These are phyloP conservation scores for Akanthomyces muscarius DNA, from an alignment of 2,329 filamentous ascomycete species.

Conservation along the genomic window DNA sequence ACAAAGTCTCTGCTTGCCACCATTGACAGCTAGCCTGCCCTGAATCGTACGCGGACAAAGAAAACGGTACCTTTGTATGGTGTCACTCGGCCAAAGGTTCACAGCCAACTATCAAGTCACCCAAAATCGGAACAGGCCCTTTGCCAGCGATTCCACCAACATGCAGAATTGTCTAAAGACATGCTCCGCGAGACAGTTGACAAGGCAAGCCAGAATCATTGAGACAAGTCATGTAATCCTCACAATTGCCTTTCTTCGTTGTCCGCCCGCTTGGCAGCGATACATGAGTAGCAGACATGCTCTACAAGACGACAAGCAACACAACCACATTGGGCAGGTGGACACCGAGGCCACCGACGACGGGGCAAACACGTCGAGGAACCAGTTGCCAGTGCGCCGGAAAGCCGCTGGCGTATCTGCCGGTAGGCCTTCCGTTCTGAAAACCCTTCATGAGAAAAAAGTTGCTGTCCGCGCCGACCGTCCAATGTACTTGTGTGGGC, in stretches of 20 bases:
- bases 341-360: not conserved
- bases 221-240: constrained; percentile 2
- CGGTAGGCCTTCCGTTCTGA: constrained; percentile 7
- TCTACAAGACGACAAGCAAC: not conserved
- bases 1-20: not conserved
- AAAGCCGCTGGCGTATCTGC: not conserved
- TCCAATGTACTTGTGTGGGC: not conserved
- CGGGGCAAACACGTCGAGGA: not conserved
- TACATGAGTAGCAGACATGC: not conserved
- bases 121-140: not conserved
- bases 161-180: not conserved
- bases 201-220: not conserved
- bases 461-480: not conserved
- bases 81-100: not conserved
- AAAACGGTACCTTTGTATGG: not conserved
- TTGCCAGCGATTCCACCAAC: not conserved
- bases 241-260: not conserved
- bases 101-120: not conserved
- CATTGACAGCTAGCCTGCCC: not conserved
- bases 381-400: not conserved
- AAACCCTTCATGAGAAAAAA: not conserved
- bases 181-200: not conserved
- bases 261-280: constrained; percentile 3
- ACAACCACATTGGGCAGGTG: not conserved
- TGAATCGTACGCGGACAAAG: not conserved